Evolutionary conservation across 2,329 filamentous ascomycete species (phyloP).

Genomic region (Aspergillus alliaceus): DNA sequence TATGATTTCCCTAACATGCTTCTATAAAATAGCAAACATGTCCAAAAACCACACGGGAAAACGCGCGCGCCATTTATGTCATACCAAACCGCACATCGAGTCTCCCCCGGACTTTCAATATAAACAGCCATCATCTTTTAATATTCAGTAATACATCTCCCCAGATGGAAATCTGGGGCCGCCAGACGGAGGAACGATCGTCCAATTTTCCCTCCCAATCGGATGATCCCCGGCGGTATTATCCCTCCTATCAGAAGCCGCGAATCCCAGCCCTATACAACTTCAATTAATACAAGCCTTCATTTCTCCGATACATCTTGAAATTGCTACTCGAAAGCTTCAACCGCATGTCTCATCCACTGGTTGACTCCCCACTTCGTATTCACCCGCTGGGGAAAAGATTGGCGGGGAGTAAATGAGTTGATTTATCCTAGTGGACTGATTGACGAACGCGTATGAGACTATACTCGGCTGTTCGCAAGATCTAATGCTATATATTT

Average conservation of each 20-base stretch:
- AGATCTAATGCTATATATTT: neutral
- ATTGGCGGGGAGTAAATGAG: neutral
- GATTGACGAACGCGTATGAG: neutral
- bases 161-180: neutral
- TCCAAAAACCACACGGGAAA: too few relatives aligned
- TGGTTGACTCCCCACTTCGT: neutral
- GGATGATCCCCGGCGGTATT: slow-evolving; percentile 10
- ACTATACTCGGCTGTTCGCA: neutral
- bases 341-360: neutral
- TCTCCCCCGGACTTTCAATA: neutral
- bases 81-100: neutral
- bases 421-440: neutral
- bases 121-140: neutral
- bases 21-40: too few relatives aligned
- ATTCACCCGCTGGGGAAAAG: neutral
- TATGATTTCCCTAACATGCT: too few relatives aligned
- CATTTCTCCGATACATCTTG: neutral
- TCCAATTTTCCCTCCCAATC: slow-evolving; percentile 20
- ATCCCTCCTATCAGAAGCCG: slow-evolving; percentile 19
- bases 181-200: slow-evolving; percentile 1
- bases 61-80: neutral
- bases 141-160: too few relatives aligned
- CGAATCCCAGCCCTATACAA: neutral
- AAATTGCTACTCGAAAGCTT: neutral
- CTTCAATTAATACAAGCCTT: neutral